phyloP scores from a whole-genome alignment of 768 basidiomycete genomes.

The Mycena metata region DNA sequence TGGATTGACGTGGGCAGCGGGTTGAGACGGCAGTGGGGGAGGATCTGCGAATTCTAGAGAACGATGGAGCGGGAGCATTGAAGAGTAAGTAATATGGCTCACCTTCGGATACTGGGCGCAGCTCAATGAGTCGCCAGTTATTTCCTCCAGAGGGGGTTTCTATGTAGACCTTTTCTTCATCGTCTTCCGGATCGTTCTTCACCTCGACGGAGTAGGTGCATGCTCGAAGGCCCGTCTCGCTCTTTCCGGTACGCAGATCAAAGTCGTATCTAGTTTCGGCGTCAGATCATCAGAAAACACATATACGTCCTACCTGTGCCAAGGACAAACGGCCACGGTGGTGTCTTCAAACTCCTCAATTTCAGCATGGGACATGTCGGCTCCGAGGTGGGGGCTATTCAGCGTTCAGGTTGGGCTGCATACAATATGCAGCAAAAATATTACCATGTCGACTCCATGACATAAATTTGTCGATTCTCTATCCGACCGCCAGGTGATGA shows the following conservation, averaged over 20 bases:
- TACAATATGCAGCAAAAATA: no score
- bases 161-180: slow-evolving; percentile 66
- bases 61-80: neutral
- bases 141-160: slow-evolving; percentile 67
- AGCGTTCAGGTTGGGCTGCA: no score
- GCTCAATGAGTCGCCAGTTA: slow-evolving; percentile 75
- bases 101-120: slow-evolving; percentile 83
- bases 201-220: slow-evolving; percentile 77
- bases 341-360: slow-evolving; percentile 77
- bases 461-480: slow-evolving; percentile 66
- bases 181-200: slow-evolving; percentile 52
- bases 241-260: slow-evolving; percentile 76
- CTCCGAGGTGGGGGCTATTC: slow-evolving; percentile 86
- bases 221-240: slow-evolving; percentile 76
- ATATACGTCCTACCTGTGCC: slow-evolving; percentile 68
- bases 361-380: slow-evolving; percentile 84
- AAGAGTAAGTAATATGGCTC: no score
- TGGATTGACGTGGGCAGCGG: slow-evolving; percentile 37
- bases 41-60: slow-evolving; percentile 76
- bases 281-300: neutral
- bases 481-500: slow-evolving; percentile 16
- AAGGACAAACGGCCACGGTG: slow-evolving; percentile 79
- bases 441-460: slow-evolving; percentile 87
- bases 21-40: slow-evolving; percentile 54
- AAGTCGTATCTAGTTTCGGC: slow-evolving; percentile 74